phyloP scores from a whole-genome alignment of 2,329 filamentous ascomycete genomes.

The Paracoccidioides lutzii region DNA sequence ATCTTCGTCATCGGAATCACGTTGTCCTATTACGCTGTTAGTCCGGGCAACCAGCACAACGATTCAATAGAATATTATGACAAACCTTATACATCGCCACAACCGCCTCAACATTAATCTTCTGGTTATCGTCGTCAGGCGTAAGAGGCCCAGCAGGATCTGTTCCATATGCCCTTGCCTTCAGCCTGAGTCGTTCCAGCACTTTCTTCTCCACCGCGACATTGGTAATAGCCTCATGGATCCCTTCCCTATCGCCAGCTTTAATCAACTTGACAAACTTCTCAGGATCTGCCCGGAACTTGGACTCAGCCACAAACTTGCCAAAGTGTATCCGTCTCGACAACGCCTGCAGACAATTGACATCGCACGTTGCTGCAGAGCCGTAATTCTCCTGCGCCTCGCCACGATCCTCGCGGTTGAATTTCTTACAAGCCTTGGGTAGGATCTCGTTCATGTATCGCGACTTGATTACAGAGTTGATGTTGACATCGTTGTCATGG shows the following conservation, averaged over 20 bases:
- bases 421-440: constrained; percentile 67
- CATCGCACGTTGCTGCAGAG: constrained; percentile 80
- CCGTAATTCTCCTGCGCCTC: constrained; percentile 92
- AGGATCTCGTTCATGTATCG: constrained; percentile 76
- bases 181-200: constrained; percentile 69
- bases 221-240: constrained; percentile 85
- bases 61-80: background rate
- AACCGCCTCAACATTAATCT: constrained; percentile 87
- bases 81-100: constrained; percentile 65
- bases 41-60: background rate
- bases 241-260: constrained; percentile 63
- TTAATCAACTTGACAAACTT: constrained; percentile 72
- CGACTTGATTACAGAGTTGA: constrained; percentile 74
- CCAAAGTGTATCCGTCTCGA: constrained; percentile 91
- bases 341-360: constrained; percentile 76
- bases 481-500: constrained; percentile 76
- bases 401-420: constrained; percentile 58
- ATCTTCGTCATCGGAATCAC: constrained; percentile 97
- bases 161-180: constrained; percentile 85
- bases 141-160: constrained; percentile 54
- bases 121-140: constrained; percentile 34
- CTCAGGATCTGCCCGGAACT: constrained; percentile 74
- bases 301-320: constrained; percentile 94
- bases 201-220: constrained; percentile 81
- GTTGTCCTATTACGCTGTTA: constrained; percentile 39